Evolutionary conservation across 805 yeast species (phyloP), one percentile per base, ranked within the genome.

Genomic region (Monosporozyma solicola): DNA sequence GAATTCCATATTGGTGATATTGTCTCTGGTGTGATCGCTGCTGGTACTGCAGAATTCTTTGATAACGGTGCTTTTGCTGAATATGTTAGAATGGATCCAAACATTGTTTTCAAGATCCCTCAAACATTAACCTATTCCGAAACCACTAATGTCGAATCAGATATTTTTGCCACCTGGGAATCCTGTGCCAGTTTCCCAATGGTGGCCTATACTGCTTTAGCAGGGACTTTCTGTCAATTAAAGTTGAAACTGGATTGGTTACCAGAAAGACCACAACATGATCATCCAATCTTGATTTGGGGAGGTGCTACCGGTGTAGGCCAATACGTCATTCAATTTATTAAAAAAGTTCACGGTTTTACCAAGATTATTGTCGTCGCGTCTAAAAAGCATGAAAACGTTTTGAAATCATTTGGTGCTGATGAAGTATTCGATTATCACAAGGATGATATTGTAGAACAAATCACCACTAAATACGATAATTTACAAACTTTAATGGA

Each of bases 221-320:
- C 77, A 20, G 79, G 74, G 15, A 61, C 61, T 53, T 59, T 59
- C 52, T 60, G 66, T 35, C 52, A 69, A 33, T 46, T 61, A 13
- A 53, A 51, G 1, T 48, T 52, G 22, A 57, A 61, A 41, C 48
- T 61, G 33, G 57, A 52, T n/a, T 61, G 63, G 63, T 54, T 56
- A 47, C 59, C 58, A 16, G 32, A 52, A 15, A 13, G 55, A 3
- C 58, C 61, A 7, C 71, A 72, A 48, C 53, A 57, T 15, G 71
- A 70, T 46, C 70, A 69, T 54, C 68, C 69, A 51, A 59, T 81
- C 32, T 62, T 82, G 47, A 70, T 82, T 47, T 80, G 84, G 82
- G 83, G 84, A 60, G 90, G 85, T 57, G 79, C 87, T n/a, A 74
- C 85, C 25, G 75, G 83, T 15, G 73, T 82, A 11, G 89, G 88